Evolutionary conservation across 768 basidiomycete species (phyloP).

Genomic region (Arthromyces matolae): DNA sequence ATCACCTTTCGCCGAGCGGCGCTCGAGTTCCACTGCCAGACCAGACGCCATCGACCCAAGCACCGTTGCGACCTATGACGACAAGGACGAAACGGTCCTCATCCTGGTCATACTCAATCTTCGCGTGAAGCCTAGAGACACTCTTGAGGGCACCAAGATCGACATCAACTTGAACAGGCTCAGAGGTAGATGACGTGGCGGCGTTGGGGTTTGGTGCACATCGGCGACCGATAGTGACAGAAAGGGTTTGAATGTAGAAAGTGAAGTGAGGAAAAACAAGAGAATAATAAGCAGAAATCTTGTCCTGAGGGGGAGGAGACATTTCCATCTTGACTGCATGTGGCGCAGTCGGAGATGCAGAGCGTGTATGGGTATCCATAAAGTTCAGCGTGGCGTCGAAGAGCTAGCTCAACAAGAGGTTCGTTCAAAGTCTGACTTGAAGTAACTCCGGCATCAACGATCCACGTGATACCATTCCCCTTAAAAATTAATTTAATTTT

Average conservation of each 20-base stretch:
- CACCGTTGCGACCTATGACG: slow-evolving; percentile 95
- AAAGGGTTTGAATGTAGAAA: slow-evolving; percentile 95
- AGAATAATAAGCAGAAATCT: slow-evolving; percentile 90
- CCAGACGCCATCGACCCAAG: slow-evolving; percentile 98
- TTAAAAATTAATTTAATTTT: slow-evolving; percentile 1
- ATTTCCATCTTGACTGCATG: slow-evolving; percentile 26
- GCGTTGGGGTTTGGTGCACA: slow-evolving; percentile 54
- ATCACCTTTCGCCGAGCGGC: slow-evolving; percentile 78
- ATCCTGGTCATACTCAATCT: slow-evolving; percentile 90
- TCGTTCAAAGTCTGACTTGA: slow-evolving; percentile 6
- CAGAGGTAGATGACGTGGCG: slow-evolving; percentile 55
- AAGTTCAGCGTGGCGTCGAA: slow-evolving; percentile 14
- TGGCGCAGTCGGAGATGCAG: slow-evolving; percentile 32
- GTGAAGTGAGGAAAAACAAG: slow-evolving; percentile 93
- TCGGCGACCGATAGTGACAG: slow-evolving; percentile 89
- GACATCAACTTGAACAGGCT: slow-evolving; percentile 65
- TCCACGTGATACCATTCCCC: slow-evolving; percentile 12
- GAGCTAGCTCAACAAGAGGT: slow-evolving; percentile 17
- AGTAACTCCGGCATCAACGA: slow-evolving; percentile 7
- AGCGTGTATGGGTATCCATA: slow-evolving; percentile 44
- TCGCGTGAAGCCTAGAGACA: slow-evolving; percentile 94
- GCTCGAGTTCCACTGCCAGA: slow-evolving; percentile 83
- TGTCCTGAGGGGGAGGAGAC: slow-evolving; percentile 51
- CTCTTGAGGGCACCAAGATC: slow-evolving; percentile 97
- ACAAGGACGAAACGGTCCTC: slow-evolving; percentile 84